phyloP scores from a whole-genome alignment of 441 rosid genomes.

The Kokia cookei region DNA sequence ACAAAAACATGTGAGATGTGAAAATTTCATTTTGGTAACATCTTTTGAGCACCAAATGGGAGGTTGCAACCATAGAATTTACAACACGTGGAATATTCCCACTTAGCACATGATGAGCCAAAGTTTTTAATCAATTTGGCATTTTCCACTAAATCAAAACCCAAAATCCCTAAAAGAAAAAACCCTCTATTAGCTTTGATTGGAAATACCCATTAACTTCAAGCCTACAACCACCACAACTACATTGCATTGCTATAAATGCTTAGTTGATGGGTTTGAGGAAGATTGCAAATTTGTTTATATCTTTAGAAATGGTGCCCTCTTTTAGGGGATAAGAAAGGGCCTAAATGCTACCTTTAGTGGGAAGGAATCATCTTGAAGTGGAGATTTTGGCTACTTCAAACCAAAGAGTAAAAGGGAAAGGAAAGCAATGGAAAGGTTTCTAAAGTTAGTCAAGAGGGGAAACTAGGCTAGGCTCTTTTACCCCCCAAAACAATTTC shows the following conservation, averaged over 20 bases:
- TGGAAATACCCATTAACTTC: neutral
- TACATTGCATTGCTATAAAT: slow-evolving; percentile 12
- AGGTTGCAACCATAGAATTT: slow-evolving; percentile 7
- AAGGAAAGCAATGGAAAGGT: neutral
- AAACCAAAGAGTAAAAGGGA: slow-evolving; percentile 2
- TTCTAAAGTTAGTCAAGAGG: slow-evolving; percentile 12
- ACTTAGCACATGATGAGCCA: slow-evolving; percentile 10
- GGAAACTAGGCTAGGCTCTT: neutral
- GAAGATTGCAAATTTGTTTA: neutral
- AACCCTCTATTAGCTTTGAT: neutral
- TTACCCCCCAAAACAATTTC: slow-evolving; percentile 11
- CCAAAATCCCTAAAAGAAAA: slow-evolving; percentile 20
- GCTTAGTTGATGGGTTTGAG: slow-evolving; percentile 7
- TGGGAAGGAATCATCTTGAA: slow-evolving; percentile 40
- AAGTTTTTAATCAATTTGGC: slow-evolving; percentile 2
- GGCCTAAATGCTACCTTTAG: slow-evolving; percentile 12
- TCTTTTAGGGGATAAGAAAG: slow-evolving; percentile 11
- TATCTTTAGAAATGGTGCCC: neutral
- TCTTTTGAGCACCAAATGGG: too few species aligned
- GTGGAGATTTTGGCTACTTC: slow-evolving; percentile 23
- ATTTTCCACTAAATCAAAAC: slow-evolving; percentile 11
- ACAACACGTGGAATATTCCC: slow-evolving; percentile 13
- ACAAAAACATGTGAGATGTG: too few species aligned
- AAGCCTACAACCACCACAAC: slow-evolving; percentile 12
- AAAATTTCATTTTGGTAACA: too few species aligned